Conservation (phyloP, 805 yeast species). For the Candida pseudofarinosa region DNA sequence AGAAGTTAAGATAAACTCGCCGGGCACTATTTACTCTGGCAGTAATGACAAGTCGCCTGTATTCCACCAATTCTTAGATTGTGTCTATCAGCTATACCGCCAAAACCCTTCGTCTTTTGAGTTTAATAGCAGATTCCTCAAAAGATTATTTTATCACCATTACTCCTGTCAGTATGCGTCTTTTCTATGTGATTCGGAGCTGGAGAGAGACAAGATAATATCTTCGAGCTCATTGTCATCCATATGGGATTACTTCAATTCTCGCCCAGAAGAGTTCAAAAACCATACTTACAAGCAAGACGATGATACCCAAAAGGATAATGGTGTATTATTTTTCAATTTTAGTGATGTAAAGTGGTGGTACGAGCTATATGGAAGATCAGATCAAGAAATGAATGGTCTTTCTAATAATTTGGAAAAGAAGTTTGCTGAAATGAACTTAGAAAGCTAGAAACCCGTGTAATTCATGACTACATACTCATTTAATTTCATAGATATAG, state of each 20-base stretch:
- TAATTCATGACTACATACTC: no score
- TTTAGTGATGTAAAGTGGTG: slow-evolving; percentile 74
- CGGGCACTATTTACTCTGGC: slow-evolving; percentile 32
- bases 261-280: slow-evolving; percentile 66
- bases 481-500: no score
- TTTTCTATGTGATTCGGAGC: slow-evolving; percentile 72
- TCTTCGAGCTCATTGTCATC: slow-evolving; percentile 55
- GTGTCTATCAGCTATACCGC: slow-evolving; percentile 71
- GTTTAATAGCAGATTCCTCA: slow-evolving; percentile 81
- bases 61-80: slow-evolving; percentile 90
- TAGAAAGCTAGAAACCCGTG: slow-evolving; percentile 4
- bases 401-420: slow-evolving; percentile 35
- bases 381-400: slow-evolving; percentile 53
- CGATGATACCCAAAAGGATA: slow-evolving; percentile 17
- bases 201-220: slow-evolving; percentile 42
- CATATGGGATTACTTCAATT: slow-evolving; percentile 91
- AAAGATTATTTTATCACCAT: slow-evolving; percentile 80
- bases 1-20: slow-evolving; percentile 19
- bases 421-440: slow-evolving; percentile 38
- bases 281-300: slow-evolving; percentile 41
- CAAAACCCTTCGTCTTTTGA: slow-evolving; percentile 77
- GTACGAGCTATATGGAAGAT: slow-evolving; percentile 78
- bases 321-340: slow-evolving; percentile 55
- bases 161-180: slow-evolving; percentile 96
- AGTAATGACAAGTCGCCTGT: slow-evolving; percentile 64